Base-by-base conservation (phyloP, 108 stramenopile genomes). In the Seminavis robusta region DNA sequence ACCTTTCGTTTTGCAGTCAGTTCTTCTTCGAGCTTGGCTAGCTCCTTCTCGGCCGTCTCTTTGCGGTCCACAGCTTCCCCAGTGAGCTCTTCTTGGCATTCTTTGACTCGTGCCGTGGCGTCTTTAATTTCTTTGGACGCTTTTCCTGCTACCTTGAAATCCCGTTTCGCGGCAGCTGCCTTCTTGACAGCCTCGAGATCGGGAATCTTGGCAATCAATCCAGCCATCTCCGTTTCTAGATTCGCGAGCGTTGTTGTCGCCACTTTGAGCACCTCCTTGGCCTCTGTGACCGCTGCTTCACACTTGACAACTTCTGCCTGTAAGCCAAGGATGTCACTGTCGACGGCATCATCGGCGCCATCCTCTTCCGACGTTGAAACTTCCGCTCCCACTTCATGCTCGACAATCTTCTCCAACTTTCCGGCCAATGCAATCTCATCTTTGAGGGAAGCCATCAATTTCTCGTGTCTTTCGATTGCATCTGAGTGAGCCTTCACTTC, bases 101-200 rank as follows among this genome's bases (percentile, higher is more conserved):
- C 70, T 52, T 83, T 67, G 25, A 84, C 69, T 30, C 85, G 75
- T 25, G 74, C 63, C 17, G 69, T 47, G 10, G 80, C 76, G 50
- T 92, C 90, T 46, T 94, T 94, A 28, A 89, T 87, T 49, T 91
- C 89, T 54, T 94, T 94, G 17, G 83, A 89, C 5, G 76, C 85
- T 38, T 86, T 80, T 0, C 78, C 81, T 21, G 89, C 93, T 4
- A 76, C 61, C 63, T 91, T 90, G 70, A 91, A 94, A 72, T 94
- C 88, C 19, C 89, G 70, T 31, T 65, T 72, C 7, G 81, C 73
- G 3, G 86, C 93, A 7, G 85, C 85, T 17, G 56, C 50, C 44
- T 85, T 86, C 61, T 94, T 94, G 10, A 70, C 61, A 11, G 61
- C 79, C 62, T 94, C 88, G 26, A 91, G 68, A 33, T 75, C 56